Percentiles rank a stretch among this genome's conserved stretches.
These are phyloP conservation scores for Ricinus communis DNA, from an alignment of 345 rosid species.

Conservation along the genomic window DNA sequence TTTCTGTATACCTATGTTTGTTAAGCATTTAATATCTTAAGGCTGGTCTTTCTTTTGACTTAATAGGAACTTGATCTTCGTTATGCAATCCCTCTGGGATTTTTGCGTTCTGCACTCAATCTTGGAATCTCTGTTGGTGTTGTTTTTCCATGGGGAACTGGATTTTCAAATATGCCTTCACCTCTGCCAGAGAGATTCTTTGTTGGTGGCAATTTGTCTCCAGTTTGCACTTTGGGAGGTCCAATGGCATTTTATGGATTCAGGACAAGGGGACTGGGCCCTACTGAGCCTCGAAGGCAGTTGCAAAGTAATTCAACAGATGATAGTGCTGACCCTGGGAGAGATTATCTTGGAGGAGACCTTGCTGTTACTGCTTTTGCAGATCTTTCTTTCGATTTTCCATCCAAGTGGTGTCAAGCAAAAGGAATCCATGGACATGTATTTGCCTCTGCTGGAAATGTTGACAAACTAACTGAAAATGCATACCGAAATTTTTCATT, in stretches of 20 bases:
- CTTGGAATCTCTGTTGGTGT: slow-evolving; percentile 76
- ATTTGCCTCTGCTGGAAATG: slow-evolving; percentile 87
- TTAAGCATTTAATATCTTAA: background rate
- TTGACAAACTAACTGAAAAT: slow-evolving; percentile 67
- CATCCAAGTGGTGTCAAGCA: slow-evolving; percentile 72
- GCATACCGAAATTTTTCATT: slow-evolving; percentile 57
- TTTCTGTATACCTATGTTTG: background rate
- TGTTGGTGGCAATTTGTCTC: slow-evolving; percentile 89
- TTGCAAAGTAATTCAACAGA: slow-evolving; percentile 27
- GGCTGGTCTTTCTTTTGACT: background rate
- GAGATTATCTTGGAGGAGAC: slow-evolving; percentile 92
- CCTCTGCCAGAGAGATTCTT: slow-evolving; percentile 87
- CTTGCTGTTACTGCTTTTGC: slow-evolving; percentile 82
- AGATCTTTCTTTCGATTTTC: slow-evolving; percentile 90
- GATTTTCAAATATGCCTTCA: slow-evolving; percentile 50
- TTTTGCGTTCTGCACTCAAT: slow-evolving; percentile 69
- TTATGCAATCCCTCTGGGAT: slow-evolving; percentile 77
- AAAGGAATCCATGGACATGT: slow-evolving; percentile 89
- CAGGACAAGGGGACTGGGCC: slow-evolving; percentile 79
- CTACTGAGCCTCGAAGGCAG: slow-evolving; percentile 67
- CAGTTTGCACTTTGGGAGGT: slow-evolving; percentile 73
- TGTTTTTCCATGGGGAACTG: slow-evolving; percentile 73
- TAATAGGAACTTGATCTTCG: slow-evolving; percentile 85
- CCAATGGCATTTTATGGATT: slow-evolving; percentile 87
- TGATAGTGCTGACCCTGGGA: slow-evolving; percentile 46